Evolutionary conservation across 192 early-diverging fungal genomes (phyloP), one percentile per base, ranked within the genome.

Genomic region (Coemansia sp.): DNA sequence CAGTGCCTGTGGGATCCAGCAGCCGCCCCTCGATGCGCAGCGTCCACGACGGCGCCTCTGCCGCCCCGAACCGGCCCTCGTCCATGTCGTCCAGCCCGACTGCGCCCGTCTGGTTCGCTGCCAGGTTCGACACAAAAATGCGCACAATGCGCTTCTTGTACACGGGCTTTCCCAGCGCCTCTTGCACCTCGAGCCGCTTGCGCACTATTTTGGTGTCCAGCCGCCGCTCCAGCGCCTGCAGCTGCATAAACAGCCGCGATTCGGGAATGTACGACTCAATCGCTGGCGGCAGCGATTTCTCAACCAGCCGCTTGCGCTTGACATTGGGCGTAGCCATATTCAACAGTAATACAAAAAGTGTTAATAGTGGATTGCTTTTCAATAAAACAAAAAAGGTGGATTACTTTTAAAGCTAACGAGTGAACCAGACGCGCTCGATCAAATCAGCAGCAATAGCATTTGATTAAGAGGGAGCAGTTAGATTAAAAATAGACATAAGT

Each of bases 181-280:
- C 94, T 71, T 91, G 91, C 54, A 97, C 84, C 59, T 96, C 95
- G 47, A 95, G 72, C 27, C 89, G 87, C 74, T 98, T 98, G 61
- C 93, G 83, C 73, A 91, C 88, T 54, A 98, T 93, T 26, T 91
- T 92, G 2, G 89, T 85, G 77, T 98, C 95, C 48, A 98, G 82
- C 62, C 84, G 85, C 61, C 87, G 89, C 83, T 98, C 97, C 71
- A 92, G 88, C 14, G 94, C 89, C 67, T 88, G 85, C 21, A 98
- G 83, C 61, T 95, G 87, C 25, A 85, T 87, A 69, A 94, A 96
- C 26, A 96, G 79, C 37, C 85, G 87, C 26, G 97, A 94, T 75
- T 98, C 97, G 9, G 95, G 94, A 29, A 98, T 90, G 77, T 90
- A 89, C 1, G 88, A 76, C 45, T 95, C 94, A 70, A 98, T 90